Base-by-base conservation (phyloP, 768 basidiomycete genomes). In the Pleurotus giganteus region DNA sequence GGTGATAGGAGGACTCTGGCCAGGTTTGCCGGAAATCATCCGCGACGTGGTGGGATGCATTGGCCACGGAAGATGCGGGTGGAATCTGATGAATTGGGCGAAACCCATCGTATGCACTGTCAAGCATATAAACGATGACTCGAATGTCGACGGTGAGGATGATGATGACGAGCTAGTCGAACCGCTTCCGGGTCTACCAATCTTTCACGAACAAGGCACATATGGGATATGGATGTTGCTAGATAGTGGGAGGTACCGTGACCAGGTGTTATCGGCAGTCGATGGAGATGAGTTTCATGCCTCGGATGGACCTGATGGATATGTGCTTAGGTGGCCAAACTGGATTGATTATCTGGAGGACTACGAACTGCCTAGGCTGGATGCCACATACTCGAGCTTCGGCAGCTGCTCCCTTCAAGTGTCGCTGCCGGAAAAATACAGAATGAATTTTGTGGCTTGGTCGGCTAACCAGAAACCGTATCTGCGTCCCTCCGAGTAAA, bases 1-100 rank as follows among this genome's bases (percentile, higher is more conserved):
- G 27, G 58, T 55, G 9, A 57, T 64, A 12, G 61, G 45, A 1
- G 56, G 61, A 21, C 23, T 53, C 15, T 67, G 63, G 61, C 64
- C 66, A 2, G 63, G 57, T 28, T 54, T 64, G 15, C 59, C 59
- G 37, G 28, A 13, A 5, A 32, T 7, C 7, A 50, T 31, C 12
- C 21, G 19, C 3, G 2, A 29, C 27, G 31, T n/a, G 9, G 21
- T 50, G 32, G 9, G 24, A 4, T 21, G 6, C 17, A 27, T 47
- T 17, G 13, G 47, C 6, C 12, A 28, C 9, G 24, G 44, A 7
- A 7, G 44, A 24, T 11, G 44, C 17, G 12, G 9, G 21, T 45
- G 44, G 44, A 45, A 26, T 45, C 44, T 26, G 7, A 11, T 45
- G 23, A 45, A 17, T 28, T 11, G 12, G 12, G 7, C 27, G 9